Evolutionary conservation across 75 land plant species (phyloP), one percentile per base, ranked within the genome.

Genomic region (Sequoiadendron giganteum): DNA sequence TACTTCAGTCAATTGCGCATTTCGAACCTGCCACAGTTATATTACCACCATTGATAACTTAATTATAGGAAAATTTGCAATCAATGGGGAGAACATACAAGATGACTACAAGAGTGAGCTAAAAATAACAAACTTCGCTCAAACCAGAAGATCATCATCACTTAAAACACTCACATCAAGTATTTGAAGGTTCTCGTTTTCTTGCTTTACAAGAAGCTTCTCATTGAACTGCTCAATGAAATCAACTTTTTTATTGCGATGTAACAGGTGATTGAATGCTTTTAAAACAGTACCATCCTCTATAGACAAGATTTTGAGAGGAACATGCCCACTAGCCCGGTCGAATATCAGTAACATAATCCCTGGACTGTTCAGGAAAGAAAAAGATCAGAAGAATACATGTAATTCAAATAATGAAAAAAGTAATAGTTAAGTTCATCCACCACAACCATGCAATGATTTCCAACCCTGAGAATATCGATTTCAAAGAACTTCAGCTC

Each of bases 231-330:
- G 93, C 86, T 92, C 93, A 58, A 92, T 92, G 21, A 87, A 97
- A 58, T 96, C 99, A 58, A 98, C 95, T 89, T 95, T 98, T 90
- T 95, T 98, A 87, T 96, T 97, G n/a, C 97, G 94, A 83, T 97
- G 99, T 13, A 96, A 91, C 6, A 97, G 92, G 88, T 97, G 98
- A 32, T 93, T 94, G 91, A 97, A 97, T 13, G 94, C 86, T 90
- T 96, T 98, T 13, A 98, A 89, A 77, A 96, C 98, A 28, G 95
- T 95, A 2, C 99, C 99, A 91, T 98, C 99, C 85, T 98, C 99
- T 84, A 98, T 96, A 8, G 99, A 98, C 13, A 98, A 91, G 82
- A 96, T 98, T 91, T 98, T 98, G 45, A 98, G 88, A 83, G 97
- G 98, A 80, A 98, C 98, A 92, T 94, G 93, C 32, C 94, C 89